phyloP scores from a whole-genome alignment of 768 basidiomycete species.

The Sistotremastrum niveocremeum region DNA sequence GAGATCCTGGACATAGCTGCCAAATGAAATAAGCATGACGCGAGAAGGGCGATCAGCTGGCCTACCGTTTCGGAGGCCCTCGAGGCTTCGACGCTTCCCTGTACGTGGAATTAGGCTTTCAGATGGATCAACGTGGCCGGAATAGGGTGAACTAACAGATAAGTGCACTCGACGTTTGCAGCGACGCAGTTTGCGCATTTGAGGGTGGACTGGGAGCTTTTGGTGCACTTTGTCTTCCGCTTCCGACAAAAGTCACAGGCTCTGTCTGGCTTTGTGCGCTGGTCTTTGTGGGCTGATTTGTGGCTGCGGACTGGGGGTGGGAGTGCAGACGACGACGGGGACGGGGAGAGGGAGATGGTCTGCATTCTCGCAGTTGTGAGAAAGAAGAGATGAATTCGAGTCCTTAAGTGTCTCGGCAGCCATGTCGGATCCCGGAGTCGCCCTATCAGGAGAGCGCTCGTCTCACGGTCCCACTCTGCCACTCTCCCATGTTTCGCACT shows the following conservation, averaged over 20 bases:
- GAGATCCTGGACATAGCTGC: conserved; percentile 42
- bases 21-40: not conserved
- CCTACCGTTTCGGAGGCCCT: conserved; percentile 56
- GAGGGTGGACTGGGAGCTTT: conserved; percentile 34
- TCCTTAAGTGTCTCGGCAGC: too few relatives aligned
- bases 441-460: too few relatives aligned
- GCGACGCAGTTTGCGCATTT: conserved; percentile 46
- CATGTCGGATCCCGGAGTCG: too few relatives aligned
- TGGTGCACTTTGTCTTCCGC: conserved; percentile 49
- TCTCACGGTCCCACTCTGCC: too few relatives aligned
- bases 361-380: too few relatives aligned
- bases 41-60: conserved; percentile 7
- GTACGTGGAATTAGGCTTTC: not conserved
- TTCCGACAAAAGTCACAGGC: conserved; percentile 49
- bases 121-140: not conserved
- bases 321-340: too few relatives aligned
- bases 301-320: not conserved
- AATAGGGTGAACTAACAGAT: conserved; percentile 29
- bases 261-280: conserved; percentile 36
- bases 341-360: too few relatives aligned
- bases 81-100: conserved; percentile 56
- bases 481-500: too few relatives aligned
- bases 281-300: conserved; percentile 10
- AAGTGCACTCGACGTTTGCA: conserved; percentile 40
- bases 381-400: too few relatives aligned